Base-by-base conservation (phyloP, 225 moss, liverwort and hornwort species). In the Antitrichia curtipendula region DNA sequence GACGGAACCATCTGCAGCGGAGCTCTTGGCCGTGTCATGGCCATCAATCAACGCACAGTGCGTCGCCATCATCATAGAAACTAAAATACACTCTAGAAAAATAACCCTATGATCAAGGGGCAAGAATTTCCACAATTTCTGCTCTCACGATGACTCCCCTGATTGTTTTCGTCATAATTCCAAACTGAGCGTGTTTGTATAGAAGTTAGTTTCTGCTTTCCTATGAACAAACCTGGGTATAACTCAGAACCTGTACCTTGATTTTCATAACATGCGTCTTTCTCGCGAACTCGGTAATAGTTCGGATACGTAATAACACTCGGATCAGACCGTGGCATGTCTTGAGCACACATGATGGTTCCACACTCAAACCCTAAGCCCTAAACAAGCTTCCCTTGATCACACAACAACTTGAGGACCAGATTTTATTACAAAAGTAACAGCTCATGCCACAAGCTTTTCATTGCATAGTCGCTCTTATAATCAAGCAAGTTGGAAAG, bases 31-130 rank as follows among this genome's bases (percentile, higher is more conserved):
- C 22, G 58, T n/a, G 69, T 82, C 50, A 61, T 80, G 53, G 22
- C 77, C 90, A 45, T 86, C 89, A 36, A 91, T 77, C 69, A 90
- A 61, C 28, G 80, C 81, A 62, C 92, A 93, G 8, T 86, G 85
- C 61, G 77, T 89, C 88, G 62, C 88, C 91, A 91, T 90, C 19
- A 86, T 49, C 54, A 56, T 19, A 75, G 43, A 63, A 64, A 64
- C 13, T 68, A 45, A 74, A 41, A 54, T 13, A 82, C 15, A 71
- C 31, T 61, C 57, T 10, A 32, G 73, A 62, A 31, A 31, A 34
- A 38, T 23, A 78, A 52, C 31, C 60, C 59, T 59, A 34, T 16
- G 31, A 77, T 43, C 40, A 65, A 34, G 23, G 7, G 43, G 45
- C 34, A 56, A 62, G 10, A 63, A 62, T 64, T 76, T 64, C 31